phyloP scores from a whole-genome alignment of 2,329 filamentous ascomycete genomes.

The Sporothrix inflata region DNA sequence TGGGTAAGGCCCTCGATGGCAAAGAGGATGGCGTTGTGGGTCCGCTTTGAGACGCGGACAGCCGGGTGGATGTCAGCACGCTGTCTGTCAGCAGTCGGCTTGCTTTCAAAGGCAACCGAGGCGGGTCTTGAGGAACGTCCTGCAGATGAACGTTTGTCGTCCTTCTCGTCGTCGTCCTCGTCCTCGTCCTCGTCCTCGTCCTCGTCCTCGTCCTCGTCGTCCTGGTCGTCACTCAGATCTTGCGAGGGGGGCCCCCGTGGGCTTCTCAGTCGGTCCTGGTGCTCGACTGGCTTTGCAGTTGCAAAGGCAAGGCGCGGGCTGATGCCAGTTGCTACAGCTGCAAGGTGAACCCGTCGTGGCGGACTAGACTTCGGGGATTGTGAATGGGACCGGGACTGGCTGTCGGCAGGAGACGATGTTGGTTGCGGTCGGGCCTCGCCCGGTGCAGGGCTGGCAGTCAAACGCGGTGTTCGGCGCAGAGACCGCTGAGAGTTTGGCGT shows the following conservation, averaged over 20 bases:
- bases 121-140: constrained; percentile 30
- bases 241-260: constrained; percentile 50
- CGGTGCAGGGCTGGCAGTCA: constrained; percentile 51
- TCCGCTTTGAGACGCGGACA: constrained; percentile 76
- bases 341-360: constrained; percentile 48
- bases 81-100: constrained; percentile 40
- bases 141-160: constrained; percentile 36
- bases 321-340: constrained; percentile 54
- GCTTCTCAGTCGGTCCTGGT: constrained; percentile 33
- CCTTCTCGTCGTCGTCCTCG: constrained; percentile 48
- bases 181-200: constrained; percentile 36
- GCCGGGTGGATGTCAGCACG: constrained; percentile 50
- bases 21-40: constrained; percentile 88
- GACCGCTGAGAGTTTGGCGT: constrained; percentile 53
- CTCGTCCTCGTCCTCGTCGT: constrained; percentile 49
- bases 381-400: neutral
- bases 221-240: constrained; percentile 52
- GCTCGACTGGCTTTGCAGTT: constrained; percentile 39
- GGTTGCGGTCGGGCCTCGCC: constrained; percentile 26
- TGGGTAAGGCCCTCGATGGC: constrained; percentile 85
- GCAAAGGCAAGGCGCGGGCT: constrained; percentile 47
- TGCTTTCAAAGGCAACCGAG: neutral
- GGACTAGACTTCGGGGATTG: constrained; percentile 14
- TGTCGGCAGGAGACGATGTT: neutral
- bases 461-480: constrained; percentile 58